Evolutionary conservation across 163 green algal genomes (phyloP), one percentile per base, ranked within the genome.

Genomic region (Chlorella variabilis): DNA sequence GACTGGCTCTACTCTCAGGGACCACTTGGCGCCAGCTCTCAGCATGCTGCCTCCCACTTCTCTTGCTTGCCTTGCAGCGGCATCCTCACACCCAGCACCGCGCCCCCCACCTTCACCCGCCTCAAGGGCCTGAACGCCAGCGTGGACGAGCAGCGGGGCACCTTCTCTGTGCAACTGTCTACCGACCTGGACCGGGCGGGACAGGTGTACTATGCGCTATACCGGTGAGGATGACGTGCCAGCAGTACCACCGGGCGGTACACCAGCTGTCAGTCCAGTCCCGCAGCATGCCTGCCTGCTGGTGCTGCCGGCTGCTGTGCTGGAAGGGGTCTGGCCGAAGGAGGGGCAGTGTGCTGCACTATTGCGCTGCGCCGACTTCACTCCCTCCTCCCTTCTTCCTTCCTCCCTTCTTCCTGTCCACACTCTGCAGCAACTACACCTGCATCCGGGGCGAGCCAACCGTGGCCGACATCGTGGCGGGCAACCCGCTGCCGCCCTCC

Each of bases 391-490:
- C n/a, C 45, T 54, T 54, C 45, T 54, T 54, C 45, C 11, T 15
- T 54, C 11, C 11, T 54, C 45, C 45, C 11, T 15, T 54, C 11
- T 15, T 54, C 11, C 45, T 54, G 45, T 54, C 11, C 45, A 54
- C 45, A 1, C 59, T 34, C 1, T 81, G 66, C 77, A 83, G 77
- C 51, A 83, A 69, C 51, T 83, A 83, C 38, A 77, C 49, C 2
- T 83, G 77, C 77, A 70, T 77, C 21, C 34, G 9, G 25, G 66
- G 77, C 4, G 49, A 77, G 25, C 77, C 77, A 17, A 51, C 66
- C 8, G 38, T 48, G 11, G 29, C 77, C 18, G 66, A 77, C 80
- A 85, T 90, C 38, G 77, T 92, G 38, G 83, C 80, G 6, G 86
- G 85, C 51, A 85, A 77, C 34, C 71, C 80, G 6, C 83, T 90